Evolutionary conservation across 2,329 filamentous ascomycete species (phyloP), one percentile per base, ranked within the genome.

Genomic region (Cladosporium sp.): DNA sequence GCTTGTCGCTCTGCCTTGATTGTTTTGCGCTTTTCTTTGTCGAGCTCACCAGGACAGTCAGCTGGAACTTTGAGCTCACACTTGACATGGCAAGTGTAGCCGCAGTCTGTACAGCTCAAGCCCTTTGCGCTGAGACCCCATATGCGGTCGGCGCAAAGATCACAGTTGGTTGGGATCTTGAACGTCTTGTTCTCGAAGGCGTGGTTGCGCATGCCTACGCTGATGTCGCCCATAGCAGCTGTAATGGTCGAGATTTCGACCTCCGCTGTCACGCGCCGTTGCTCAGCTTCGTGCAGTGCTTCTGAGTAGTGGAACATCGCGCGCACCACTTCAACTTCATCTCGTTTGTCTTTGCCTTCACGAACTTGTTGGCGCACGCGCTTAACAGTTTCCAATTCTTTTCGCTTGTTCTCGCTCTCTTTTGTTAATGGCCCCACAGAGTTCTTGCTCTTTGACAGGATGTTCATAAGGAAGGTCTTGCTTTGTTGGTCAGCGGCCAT

Each of bases 131-230:
- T 96, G 39, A 99, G 74, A 0, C 94, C 94, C 94, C 94, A 99
- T 71, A 99, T 96, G 25, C 94, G 85, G 70, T 99, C 94, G 17
- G 92, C 92, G 66, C 94, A 99, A 12, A 97, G 81, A 73, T 99
- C 94, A 76, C 94, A 99, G 71, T 97, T 97, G 4, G 94, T 99
- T 0, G 95, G 95, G 60, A 99, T 96, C 73, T 97, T 97, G 81
- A 97, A 99, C 0, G 94, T 97, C 70, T 97, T 91, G n/a, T 90
- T 86, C 75, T 96, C 96, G 82, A 99, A 99, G 69, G 96, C 94
- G 78, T 99, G 94, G 68, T 92, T 96, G 71, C 91, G 91, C 10
- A 92, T 92, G 17, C 93, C 93, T 19, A 96, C 79, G 1, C 92
- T 96, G 56, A 99, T 83, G 70, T 99, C 94, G 35, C 94, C 94